Conservation (phyloP, 768 basidiomycete genomes). For the Asterophora parasitica region DNA sequence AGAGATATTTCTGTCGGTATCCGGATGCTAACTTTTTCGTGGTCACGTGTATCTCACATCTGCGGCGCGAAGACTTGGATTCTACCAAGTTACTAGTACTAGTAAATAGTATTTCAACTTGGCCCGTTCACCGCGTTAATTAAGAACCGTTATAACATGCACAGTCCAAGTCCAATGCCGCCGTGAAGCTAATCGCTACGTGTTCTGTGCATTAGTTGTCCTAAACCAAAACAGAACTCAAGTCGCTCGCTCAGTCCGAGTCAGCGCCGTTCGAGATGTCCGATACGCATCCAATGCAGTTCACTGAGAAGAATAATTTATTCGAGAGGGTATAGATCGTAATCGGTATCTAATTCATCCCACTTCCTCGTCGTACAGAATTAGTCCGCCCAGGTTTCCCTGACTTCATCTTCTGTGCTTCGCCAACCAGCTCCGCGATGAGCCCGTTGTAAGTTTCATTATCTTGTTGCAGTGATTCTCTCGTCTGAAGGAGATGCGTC, state of each 20-base stretch:
- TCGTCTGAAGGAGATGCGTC: slow-evolving; percentile 76
- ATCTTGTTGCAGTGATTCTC: slow-evolving; percentile 81
- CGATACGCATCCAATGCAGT: no score
- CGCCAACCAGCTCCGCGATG: slow-evolving; percentile 88
- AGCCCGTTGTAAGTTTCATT: slow-evolving; percentile 86
- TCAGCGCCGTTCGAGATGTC: no score
- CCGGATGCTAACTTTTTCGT: slow-evolving; percentile 26
- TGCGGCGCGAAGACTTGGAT: no score
- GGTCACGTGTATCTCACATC: slow-evolving; percentile 22
- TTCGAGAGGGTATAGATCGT: slow-evolving; percentile 5
- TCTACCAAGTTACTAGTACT: no score
- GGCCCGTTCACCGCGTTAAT: no score
- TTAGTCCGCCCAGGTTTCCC: slow-evolving; percentile 44
- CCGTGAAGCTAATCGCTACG: no score
- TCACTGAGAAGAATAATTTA: neutral
- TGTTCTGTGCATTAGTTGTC: no score
- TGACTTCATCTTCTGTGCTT: slow-evolving; percentile 81
- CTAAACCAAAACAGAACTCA: no score
- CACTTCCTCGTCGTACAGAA: slow-evolving; percentile 41
- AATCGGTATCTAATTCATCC: slow-evolving; percentile 23
- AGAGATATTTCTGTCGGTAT: slow-evolving; percentile 11
- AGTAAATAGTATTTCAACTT: no score
- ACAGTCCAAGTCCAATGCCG: no score
- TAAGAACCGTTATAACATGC: no score
- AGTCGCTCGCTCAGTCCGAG: no score